Evolutionary conservation across 139 green algal genomes (phyloP), one percentile per base, ranked within the genome.

Genomic region (Volvox africanus): DNA sequence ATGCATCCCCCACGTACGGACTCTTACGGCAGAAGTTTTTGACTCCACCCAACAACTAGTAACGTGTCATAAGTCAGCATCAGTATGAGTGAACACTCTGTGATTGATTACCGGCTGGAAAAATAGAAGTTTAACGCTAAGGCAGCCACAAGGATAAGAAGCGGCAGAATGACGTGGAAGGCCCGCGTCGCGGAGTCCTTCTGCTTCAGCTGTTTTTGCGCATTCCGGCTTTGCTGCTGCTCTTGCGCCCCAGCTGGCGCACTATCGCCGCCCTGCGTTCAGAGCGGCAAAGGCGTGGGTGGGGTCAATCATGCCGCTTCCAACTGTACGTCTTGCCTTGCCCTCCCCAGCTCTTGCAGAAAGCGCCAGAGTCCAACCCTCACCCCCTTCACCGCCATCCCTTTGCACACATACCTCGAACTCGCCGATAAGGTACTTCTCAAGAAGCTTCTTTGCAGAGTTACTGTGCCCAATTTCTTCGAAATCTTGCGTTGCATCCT

Each of bases 381-480:
- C 44, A 55, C 44, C 44, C n/a, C 44, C 44, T 55, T 55, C 44
- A 55, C 44, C 44, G 44, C 44, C 44, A 9, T 55, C 44, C 5
- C 9, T 55, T 55, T 55, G 44, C 44, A 35, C 22, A 79, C 71
- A 26, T 35, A 97, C 97, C 92, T 96, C 95, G 92, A 90, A 97
- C 0, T 92, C 91, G 28, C 97, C 97, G 67, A 99, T 96, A 18
- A 94, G 85, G 82, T 98, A 98, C 90, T 98, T 96, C 2, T 95
- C 91, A 37, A 99, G 92, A 92, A 98, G 93, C 65, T 98, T 93
- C 80, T 95, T 95, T 1, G 97, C 97, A 0, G 96, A 94, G 26
- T 97, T 97, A 94, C 95, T 97, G 92, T 99, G 97, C 1, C 97
- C 97, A 87, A 99, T 98, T 84, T 99, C 97, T n/a, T 99, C 97